Evolutionary conservation across 345 rosid genomes (phyloP), one percentile per base, ranked within the genome.

Genomic region (Rhodomyrtus tomentosa): DNA sequence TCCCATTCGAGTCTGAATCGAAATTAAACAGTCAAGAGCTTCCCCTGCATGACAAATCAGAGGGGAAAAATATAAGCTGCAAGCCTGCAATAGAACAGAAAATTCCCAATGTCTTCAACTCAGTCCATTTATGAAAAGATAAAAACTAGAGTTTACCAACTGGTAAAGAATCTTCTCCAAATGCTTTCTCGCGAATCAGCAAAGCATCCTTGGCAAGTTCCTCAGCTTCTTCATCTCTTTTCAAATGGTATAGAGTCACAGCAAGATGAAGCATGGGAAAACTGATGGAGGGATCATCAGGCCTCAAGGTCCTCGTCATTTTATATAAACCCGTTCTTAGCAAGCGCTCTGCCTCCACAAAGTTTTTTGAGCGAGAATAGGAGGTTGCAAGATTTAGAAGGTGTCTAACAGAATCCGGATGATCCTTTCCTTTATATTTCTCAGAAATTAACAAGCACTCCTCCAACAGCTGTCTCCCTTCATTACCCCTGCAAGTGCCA

Each of bases 211-310:
- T 86, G 18, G 96, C 92, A 49, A 92, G 52, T 85, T 86, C 83
- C 81, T 96, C 98, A 8, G 99, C 99, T 91, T 95, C 99, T 68
- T 91, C 94, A 85, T 93, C 93, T 24, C 91, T 89, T 81, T 90
- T 90, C 81, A 93, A 83, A 55, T 93, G 92, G 88, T 92, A 94
- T 85, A 96, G 96, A 82, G 94, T 93, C 55, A 92, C 91, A 9
- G 96, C 96, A 76, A 94, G 96, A 86, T 91, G 89, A 59, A 96
- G 86, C 98, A 94, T 94, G 20, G 98, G 95, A 85, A 92, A 93
- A 56, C 92, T 90, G 89, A 95, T 87, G 68, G 98, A 93, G 81
- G 90, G 96, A 91, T 93, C 95, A 5, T 91, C 96, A 16, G 93
- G 93, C 20, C 92, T 89, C 40, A 88, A 89, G 0, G 91, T 87